Evolutionary conservation across 192 early-diverging fungal genomes (phyloP), one percentile per base, ranked within the genome.

Genomic region (Geranomyces michiganensis): DNA sequence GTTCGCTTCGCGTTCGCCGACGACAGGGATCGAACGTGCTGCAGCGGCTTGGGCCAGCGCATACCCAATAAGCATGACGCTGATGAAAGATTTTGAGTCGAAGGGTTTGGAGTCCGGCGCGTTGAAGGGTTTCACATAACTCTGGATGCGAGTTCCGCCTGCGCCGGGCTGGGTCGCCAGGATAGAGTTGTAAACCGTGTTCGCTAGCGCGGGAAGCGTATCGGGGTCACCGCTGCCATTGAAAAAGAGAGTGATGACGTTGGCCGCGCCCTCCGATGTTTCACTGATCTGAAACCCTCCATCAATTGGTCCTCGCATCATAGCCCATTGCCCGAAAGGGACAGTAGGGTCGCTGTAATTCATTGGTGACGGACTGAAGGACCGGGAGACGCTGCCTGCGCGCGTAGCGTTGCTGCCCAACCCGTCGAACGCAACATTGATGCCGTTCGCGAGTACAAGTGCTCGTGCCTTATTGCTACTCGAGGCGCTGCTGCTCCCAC

Each of bases 11-110:
- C 64, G 36, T 31, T 65, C 64, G 0, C 33, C 41, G n/a, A 65
- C 64, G 9, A 43, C 19, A 10, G 64, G 33, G 47, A 65, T 65
- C 43, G 45, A 36, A 46, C 44, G 21, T 31, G 22, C 64, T 49
- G 26, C 46, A 46, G 41, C 41, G 0, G 64, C 19, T 17, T 29
- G 24, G 8, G 22, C 64, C 0, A 65, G 44, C 0, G 64, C 64
- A 26, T 45, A 47, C 0, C 45, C 64, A 26, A 65, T 47, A 36
- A 65, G 13, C 43, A 65, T 29, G 26, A 47, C 30, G 14, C 24
- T 29, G 9, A 48, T 43, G 30, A 48, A 65, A 9, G 43, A n/a
- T 26, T 43, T 43, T 15, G 64, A 22, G 24, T 65, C 64, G 14
- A 8, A 65, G 14, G 21, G 19, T 9, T 29, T 32, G 19, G n/a